Evolutionary conservation across 768 basidiomycete species (phyloP).

Genomic region (Russula emetica): DNA sequence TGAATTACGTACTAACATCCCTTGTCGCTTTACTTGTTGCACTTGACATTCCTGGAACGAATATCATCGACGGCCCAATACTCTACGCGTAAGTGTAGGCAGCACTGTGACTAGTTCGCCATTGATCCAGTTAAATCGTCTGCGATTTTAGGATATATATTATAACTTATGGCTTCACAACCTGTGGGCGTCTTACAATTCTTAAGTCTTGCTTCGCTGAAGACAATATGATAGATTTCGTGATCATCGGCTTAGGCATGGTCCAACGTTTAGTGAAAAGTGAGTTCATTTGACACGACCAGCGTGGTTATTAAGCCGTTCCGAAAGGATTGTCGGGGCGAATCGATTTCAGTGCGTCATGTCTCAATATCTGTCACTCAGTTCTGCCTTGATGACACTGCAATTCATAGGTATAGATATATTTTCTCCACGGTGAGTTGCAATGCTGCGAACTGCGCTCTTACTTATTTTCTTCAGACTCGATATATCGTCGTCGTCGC

Average conservation of each 20-base stretch:
- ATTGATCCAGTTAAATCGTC: not conserved
- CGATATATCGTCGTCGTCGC: constrained; percentile 51
- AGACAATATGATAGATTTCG: constrained; percentile 49
- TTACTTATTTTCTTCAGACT: constrained; percentile 39
- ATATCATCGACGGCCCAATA: constrained; percentile 56
- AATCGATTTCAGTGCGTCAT: constrained; percentile 66
- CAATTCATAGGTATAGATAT: constrained; percentile 60
- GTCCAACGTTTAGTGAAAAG: constrained; percentile 59
- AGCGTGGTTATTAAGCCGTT: not conserved
- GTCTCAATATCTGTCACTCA: not conserved
- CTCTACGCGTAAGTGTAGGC: constrained; percentile 53
- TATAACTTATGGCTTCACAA: constrained; percentile 61
- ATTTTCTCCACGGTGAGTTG: constrained; percentile 63
- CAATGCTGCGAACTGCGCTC: not conserved
- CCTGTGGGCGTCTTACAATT: constrained; percentile 43
- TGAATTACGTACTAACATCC: constrained; percentile 66
- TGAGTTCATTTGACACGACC: constrained; percentile 34
- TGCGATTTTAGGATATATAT: constrained; percentile 41
- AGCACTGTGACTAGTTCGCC: not conserved
- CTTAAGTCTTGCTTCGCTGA: constrained; percentile 22
- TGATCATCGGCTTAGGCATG: constrained; percentile 49
- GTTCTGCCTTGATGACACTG: not conserved
- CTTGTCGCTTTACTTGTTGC: constrained; percentile 59
- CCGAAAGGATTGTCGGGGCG: constrained; percentile 51
- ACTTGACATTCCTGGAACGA: constrained; percentile 50